Conservation (phyloP, 179 eudicot genomes). For the Spergularia azorica region DNA sequence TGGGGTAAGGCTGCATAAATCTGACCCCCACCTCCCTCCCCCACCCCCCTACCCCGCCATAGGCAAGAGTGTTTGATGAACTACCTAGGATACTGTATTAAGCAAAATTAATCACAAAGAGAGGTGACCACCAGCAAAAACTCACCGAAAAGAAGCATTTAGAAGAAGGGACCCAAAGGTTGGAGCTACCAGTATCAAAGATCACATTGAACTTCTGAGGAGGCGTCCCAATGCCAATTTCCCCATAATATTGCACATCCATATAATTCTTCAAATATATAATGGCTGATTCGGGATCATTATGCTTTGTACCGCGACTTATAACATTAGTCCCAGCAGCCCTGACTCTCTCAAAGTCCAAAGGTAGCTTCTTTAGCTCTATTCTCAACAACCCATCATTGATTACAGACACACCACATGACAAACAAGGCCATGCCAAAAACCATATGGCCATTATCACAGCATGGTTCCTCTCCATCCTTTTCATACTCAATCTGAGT, state of each 20-base stretch:
- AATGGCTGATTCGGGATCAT: constrained; percentile 14
- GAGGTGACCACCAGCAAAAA: not conserved
- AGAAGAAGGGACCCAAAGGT: constrained; percentile 51
- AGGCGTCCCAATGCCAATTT: constrained; percentile 46
- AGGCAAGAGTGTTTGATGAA: no score
- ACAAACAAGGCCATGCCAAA: constrained; percentile 14
- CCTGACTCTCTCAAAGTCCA: constrained; percentile 28
- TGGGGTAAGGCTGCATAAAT: no score
- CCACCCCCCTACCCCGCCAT: no score
- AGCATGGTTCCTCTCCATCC: constrained; percentile 24
- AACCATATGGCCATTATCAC: constrained; percentile 28
- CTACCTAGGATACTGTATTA: not conserved
- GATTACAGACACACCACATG: not conserved
- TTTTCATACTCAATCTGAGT: not conserved
- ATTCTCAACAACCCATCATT: constrained; percentile 31
- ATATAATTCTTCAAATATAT: constrained; percentile 40
- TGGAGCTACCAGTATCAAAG: constrained; percentile 45
- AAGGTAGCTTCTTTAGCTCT: constrained; percentile 33
- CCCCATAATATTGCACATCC: constrained; percentile 41
- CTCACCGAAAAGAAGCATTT: constrained; percentile 47
- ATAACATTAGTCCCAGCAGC: constrained; percentile 21
- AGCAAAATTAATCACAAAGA: not conserved
- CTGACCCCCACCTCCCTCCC: no score
- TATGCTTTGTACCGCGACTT: not conserved
- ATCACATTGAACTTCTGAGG: constrained; percentile 43